Percentiles rank a stretch among this genome's conserved stretches.
Evolutionary conservation across 345 rosid species (phyloP).

Genomic region (Boechera divaricarpa): DNA sequence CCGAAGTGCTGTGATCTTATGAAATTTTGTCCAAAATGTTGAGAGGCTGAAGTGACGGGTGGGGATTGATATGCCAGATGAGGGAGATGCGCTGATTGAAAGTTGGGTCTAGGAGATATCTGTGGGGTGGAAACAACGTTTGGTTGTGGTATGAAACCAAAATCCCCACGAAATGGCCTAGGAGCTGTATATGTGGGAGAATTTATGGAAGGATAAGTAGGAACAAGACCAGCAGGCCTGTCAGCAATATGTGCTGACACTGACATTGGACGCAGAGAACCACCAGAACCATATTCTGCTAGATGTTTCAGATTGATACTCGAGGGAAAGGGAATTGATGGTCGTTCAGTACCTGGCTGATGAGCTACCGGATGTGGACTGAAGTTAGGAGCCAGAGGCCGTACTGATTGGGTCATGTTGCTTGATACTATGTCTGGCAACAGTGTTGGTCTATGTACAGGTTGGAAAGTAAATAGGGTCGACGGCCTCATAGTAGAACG

Average conservation of each 20-base stretch:
- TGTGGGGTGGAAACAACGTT: slow-evolving; percentile 38
- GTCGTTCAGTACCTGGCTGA: slow-evolving; percentile 49
- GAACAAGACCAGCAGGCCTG: slow-evolving; percentile 46
- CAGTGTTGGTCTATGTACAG: slow-evolving; percentile 43
- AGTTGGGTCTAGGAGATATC: slow-evolving; percentile 51
- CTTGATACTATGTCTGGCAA: slow-evolving; percentile 45
- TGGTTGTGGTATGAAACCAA: slow-evolving; percentile 59
- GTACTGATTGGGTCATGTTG: slow-evolving; percentile 52
- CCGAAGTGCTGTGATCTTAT: slow-evolving; percentile 51
- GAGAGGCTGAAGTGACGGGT: slow-evolving; percentile 50
- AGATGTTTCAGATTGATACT: slow-evolving; percentile 47
- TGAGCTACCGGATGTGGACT: slow-evolving; percentile 48
- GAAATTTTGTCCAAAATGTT: slow-evolving; percentile 53
- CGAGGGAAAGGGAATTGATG: slow-evolving; percentile 42
- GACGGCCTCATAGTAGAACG: slow-evolving; percentile 47
- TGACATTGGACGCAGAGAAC: slow-evolving; percentile 42
- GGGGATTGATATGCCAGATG: slow-evolving; percentile 50
- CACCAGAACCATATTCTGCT: slow-evolving; percentile 47
- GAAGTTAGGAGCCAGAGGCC: slow-evolving; percentile 48
- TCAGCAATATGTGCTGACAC: slow-evolving; percentile 41
- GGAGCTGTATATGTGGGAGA: slow-evolving; percentile 44
- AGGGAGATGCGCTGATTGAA: slow-evolving; percentile 48
- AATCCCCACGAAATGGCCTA: slow-evolving; percentile 57
- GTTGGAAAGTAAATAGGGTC: slow-evolving; percentile 49
- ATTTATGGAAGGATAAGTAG: slow-evolving; percentile 53